These are phyloP conservation scores for Aureobasidium lini DNA, from an alignment of 2,329 filamentous ascomycete genomes.

Conservation along the genomic window DNA sequence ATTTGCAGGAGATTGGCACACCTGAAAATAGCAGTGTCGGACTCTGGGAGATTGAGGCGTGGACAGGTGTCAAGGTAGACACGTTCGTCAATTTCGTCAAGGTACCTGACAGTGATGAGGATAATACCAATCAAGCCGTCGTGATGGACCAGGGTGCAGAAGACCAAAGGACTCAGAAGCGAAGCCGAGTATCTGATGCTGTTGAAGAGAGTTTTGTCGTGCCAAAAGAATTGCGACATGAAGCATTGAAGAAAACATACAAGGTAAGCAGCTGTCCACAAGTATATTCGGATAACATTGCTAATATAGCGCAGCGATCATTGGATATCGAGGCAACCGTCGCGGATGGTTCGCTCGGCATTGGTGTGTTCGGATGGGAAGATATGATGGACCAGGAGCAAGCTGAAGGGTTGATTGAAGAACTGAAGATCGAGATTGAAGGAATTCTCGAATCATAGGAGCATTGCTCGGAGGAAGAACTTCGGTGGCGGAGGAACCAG, in stretches of 20 bases:
- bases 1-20: slow-evolving; percentile 56
- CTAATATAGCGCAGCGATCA: slow-evolving; percentile 36
- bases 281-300: background rate
- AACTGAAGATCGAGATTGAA: slow-evolving; percentile 16
- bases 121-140: slow-evolving; percentile 3
- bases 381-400: slow-evolving; percentile 34
- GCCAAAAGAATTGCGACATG: slow-evolving; percentile 21
- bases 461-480: too few relatives aligned
- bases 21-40: slow-evolving; percentile 51
- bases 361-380: slow-evolving; percentile 46
- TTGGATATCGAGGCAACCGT: slow-evolving; percentile 51
- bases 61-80: slow-evolving; percentile 65
- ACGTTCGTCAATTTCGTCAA: slow-evolving; percentile 77
- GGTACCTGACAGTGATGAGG: slow-evolving; percentile 34
- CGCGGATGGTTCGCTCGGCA: slow-evolving; percentile 39
- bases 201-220: slow-evolving; percentile 14
- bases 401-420: slow-evolving; percentile 27
- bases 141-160: slow-evolving; percentile 22
- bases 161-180: slow-evolving; percentile 18
- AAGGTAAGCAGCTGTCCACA: slow-evolving; percentile 27
- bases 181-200: slow-evolving; percentile 17
- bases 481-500: background rate
- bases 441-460: background rate
- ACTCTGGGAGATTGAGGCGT: slow-evolving; percentile 63
- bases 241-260: slow-evolving; percentile 26